Base-by-base conservation (phyloP, 495 filamentous ascomycete species). In the Glutinoglossum americanum region DNA sequence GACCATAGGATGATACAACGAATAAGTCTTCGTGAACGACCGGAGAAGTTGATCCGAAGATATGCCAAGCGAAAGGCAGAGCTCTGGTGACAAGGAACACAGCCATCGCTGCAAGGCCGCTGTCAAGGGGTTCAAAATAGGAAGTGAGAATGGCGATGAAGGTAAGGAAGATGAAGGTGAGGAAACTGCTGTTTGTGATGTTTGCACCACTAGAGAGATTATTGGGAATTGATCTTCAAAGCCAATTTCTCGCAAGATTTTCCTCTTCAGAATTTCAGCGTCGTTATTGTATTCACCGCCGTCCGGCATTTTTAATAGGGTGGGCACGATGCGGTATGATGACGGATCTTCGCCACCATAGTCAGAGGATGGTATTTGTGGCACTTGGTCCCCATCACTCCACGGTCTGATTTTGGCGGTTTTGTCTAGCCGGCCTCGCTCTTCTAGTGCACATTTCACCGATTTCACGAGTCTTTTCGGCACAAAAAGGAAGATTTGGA, bases 1-100 rank as follows among this genome's bases (percentile, higher is more conserved):
- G 13, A 57, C 19, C 33, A 57, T 41, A n/a, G 55, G 55, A n/a
- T 41, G 55, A 30, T 57, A 57, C 7, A 57, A 10, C 33, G 55
- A 37, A 48, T 57, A 57, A 23, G 35, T 44, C 21, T 21, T 2
- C 7, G 55, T 11, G 41, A 54, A 41, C 39, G 33, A 27, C 21
- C 19, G 4, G 10, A 21, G 35, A 23, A 57, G 55, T 25, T 47
- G 32, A 39, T 41, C 33, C 8, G 37, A 30, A 23, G 55, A 37
- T 5, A 48, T 13, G 23, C 15, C 39, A 23, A 57, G 28, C 33
- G 30, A 41, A 23, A 15, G 7, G 54, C 44, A 35, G 25, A 57
- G 55, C 2, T 15, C 5, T 51, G 27, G 11, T 2, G 28, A 35
- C 33, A 57, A 41, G 19, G 32, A 30, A 6, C 37, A 8, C 26